Conservation (phyloP, 2,329 filamentous ascomycete species). For the Thelonectria discophora region DNA sequence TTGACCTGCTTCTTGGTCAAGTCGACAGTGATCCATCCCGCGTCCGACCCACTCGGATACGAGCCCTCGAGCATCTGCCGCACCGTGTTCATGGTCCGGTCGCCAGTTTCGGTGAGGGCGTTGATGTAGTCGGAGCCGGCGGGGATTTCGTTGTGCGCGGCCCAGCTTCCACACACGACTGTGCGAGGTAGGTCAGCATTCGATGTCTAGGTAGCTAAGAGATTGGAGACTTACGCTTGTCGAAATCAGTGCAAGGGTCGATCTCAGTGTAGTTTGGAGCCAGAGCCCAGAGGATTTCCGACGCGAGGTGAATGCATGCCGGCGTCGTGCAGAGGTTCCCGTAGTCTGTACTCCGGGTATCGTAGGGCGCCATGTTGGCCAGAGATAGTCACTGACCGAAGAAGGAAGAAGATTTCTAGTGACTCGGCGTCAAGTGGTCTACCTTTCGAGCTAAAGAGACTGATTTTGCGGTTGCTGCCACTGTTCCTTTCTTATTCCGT, state of each 20-base stretch:
- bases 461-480: background rate
- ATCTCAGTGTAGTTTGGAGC: conserved; percentile 63
- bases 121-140: conserved; percentile 59
- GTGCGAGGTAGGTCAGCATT: background rate
- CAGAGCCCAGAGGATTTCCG: conserved; percentile 42
- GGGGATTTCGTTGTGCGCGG: conserved; percentile 69
- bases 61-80: conserved; percentile 48
- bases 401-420: background rate
- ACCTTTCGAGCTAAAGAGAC: background rate
- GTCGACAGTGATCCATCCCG: conserved; percentile 24
- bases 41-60: conserved; percentile 64
- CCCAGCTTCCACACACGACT: conserved; percentile 66
- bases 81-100: conserved; percentile 32
- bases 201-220: conserved; percentile 52
- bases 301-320: conserved; percentile 45
- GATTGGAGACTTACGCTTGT: conserved; percentile 55
- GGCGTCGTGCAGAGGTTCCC: conserved; percentile 34
- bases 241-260: conserved; percentile 75
- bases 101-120: background rate
- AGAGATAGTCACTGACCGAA: background rate
- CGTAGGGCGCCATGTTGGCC: conserved; percentile 9
- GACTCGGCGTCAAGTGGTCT: background rate
- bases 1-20: conserved; percentile 47
- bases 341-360: background rate
- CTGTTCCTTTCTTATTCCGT: background rate